Percentiles rank a stretch among this genome's conserved stretches.
Conservation (phyloP, 805 yeast species). For the Ogataea salicorniae region DNA sequence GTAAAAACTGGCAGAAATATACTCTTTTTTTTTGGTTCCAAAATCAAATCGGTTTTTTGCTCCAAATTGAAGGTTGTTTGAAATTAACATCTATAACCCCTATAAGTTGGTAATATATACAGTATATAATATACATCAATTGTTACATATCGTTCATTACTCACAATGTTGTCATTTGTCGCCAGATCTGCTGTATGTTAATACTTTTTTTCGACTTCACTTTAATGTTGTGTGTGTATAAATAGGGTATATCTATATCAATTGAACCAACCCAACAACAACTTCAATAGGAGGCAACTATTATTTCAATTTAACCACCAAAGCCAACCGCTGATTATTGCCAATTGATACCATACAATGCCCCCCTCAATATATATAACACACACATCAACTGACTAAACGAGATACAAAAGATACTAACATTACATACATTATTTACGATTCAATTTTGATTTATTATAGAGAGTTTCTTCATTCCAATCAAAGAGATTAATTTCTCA, state of each 20-base stretch:
- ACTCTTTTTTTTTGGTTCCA: not conserved
- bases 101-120: too few species aligned
- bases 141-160: too few species aligned
- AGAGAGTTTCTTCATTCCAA: constrained; percentile 10
- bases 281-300: too few species aligned
- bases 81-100: too few species aligned
- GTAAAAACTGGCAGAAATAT: too few species aligned
- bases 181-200: constrained; percentile 23
- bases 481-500: constrained; percentile 25
- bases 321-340: too few species aligned
- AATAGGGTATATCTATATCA: too few species aligned
- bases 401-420: not conserved
- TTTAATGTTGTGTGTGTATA: not conserved
- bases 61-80: too few species aligned
- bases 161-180: constrained; percentile 18
- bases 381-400: not conserved
- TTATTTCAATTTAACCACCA: too few species aligned
- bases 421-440: not conserved
- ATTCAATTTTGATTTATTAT: not conserved
- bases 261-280: too few species aligned
- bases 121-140: not conserved
- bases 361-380: too few species aligned
- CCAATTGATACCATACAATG: too few species aligned
- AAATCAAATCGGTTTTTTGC: not conserved
- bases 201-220: not conserved